Conservation (phyloP, 2,329 filamentous ascomycete species). For the Botryotinia globosa region DNA sequence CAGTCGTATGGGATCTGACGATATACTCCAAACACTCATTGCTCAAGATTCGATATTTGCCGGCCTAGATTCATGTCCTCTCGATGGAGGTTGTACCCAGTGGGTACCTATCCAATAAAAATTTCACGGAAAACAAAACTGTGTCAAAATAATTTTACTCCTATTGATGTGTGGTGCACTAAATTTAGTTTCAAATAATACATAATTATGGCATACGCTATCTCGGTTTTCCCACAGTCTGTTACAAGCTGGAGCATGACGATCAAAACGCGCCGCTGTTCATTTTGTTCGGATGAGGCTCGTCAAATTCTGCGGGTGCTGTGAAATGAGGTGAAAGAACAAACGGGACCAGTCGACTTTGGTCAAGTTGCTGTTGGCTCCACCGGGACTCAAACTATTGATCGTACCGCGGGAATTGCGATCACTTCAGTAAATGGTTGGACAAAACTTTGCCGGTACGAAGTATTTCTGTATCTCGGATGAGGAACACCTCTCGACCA, state of each 20-base stretch:
- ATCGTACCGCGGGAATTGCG: constrained; percentile 40
- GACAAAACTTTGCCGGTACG: no score
- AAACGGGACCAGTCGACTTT: constrained; percentile 37
- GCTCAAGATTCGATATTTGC: constrained; percentile 45
- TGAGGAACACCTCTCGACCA: no score
- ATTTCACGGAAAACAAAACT: neutral
- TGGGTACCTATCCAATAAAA: neutral
- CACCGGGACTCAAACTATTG: constrained; percentile 30
- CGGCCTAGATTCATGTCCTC: constrained; percentile 41
- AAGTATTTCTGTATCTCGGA: no score
- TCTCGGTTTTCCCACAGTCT: neutral
- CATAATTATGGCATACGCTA: no score
- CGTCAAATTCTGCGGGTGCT: neutral
- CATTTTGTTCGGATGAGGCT: neutral
- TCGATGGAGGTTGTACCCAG: constrained; percentile 40
- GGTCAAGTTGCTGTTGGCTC: constrained; percentile 36
- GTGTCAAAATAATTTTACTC: neutral
- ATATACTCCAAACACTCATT: constrained; percentile 42
- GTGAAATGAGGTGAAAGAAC: neutral
- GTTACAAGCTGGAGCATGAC: constrained; percentile 2
- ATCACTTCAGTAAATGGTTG: constrained; percentile 34
- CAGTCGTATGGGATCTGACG: constrained; percentile 21
- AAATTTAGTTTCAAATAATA: neutral
- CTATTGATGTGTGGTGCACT: neutral
- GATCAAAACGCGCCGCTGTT: neutral